phyloP scores from a whole-genome alignment of 495 filamentous ascomycete species.

The Peziza echinospora region DNA sequence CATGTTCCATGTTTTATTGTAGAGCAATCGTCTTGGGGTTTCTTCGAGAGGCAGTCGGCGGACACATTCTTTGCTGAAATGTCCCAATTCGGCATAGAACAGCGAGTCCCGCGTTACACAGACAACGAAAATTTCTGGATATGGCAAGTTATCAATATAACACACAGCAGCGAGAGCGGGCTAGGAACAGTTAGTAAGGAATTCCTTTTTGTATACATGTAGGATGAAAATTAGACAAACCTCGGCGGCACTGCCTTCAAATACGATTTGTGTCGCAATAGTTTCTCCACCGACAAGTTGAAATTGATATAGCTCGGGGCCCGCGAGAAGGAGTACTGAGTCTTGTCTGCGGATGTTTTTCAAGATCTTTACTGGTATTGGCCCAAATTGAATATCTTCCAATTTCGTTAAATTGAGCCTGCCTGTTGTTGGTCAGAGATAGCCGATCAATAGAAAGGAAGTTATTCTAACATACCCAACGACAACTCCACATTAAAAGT shows the following conservation, averaged over 20 bases:
- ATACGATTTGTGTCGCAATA: constrained; percentile 15
- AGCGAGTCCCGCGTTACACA: constrained; percentile 18
- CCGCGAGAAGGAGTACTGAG: constrained; percentile 17
- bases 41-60: constrained; percentile 14
- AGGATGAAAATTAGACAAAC: constrained; percentile 6
- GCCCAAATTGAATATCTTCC: constrained; percentile 31
- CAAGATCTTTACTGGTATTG: constrained; percentile 17
- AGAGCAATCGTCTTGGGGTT: constrained; percentile 17
- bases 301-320: constrained; percentile 18
- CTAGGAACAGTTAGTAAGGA: constrained; percentile 4
- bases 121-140: constrained; percentile 11
- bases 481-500: constrained; percentile 9
- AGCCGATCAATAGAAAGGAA: no score
- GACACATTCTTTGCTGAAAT: constrained; percentile 18
- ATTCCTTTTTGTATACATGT: background rate
- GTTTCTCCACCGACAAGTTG: constrained; percentile 14
- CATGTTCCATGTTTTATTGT: constrained; percentile 14
- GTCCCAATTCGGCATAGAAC: constrained; percentile 16
- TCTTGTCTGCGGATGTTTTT: constrained; percentile 11
- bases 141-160: constrained; percentile 13
- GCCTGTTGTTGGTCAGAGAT: no score
- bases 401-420: constrained; percentile 25
- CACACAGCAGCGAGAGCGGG: constrained; percentile 14
- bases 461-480: constrained; percentile 12
- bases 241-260: constrained; percentile 14